phyloP scores from a whole-genome alignment of 23 red algal genomes.

The Pyropia yezoensis region DNA sequence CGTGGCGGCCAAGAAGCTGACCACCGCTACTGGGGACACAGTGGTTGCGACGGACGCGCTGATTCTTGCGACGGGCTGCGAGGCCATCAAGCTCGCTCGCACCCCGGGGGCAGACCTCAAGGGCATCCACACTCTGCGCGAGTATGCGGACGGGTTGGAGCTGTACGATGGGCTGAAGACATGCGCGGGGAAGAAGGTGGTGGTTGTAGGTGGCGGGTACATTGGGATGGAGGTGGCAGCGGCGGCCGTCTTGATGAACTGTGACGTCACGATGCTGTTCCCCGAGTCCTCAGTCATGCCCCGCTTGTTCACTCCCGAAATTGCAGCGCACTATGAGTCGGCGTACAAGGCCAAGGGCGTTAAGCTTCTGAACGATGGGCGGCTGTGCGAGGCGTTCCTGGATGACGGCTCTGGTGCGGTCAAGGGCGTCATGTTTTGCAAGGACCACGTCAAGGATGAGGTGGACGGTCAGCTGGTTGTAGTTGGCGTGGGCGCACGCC shows the following conservation, averaged over 20 bases:
- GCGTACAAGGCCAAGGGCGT: constrained; percentile 61
- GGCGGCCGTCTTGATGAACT: constrained; percentile 49
- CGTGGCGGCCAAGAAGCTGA: constrained; percentile 36
- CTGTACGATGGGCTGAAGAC: constrained; percentile 66
- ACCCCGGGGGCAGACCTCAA: constrained; percentile 61
- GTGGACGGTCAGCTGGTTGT: constrained; percentile 58
- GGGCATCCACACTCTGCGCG: constrained; percentile 79
- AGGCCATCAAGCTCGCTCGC: constrained; percentile 38
- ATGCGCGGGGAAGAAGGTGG: constrained; percentile 55
- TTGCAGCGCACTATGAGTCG: constrained; percentile 82
- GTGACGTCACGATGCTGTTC: constrained; percentile 82
- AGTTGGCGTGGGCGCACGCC: constrained; percentile 84
- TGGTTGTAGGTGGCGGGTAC: constrained; percentile 95
- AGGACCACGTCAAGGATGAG: constrained; percentile 30
- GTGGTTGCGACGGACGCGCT: constrained; percentile 40
- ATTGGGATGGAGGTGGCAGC: constrained; percentile 96
- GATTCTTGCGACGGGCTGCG: constrained; percentile 69
- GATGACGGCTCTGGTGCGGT: constrained; percentile 36
- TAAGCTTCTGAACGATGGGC: constrained; percentile 63
- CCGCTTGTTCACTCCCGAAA: constrained; percentile 76
- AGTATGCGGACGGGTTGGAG: constrained; percentile 66
- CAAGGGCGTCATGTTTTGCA: constrained; percentile 32
- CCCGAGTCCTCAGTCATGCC: constrained; percentile 89
- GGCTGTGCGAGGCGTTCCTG: constrained; percentile 68
- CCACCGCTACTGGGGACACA: constrained; percentile 25